A percentile compares a stretch with the other conserved stretches of the same genome.
Evolutionary conservation across 345 rosid genomes (phyloP).

Genomic region (Citrus australasica): DNA sequence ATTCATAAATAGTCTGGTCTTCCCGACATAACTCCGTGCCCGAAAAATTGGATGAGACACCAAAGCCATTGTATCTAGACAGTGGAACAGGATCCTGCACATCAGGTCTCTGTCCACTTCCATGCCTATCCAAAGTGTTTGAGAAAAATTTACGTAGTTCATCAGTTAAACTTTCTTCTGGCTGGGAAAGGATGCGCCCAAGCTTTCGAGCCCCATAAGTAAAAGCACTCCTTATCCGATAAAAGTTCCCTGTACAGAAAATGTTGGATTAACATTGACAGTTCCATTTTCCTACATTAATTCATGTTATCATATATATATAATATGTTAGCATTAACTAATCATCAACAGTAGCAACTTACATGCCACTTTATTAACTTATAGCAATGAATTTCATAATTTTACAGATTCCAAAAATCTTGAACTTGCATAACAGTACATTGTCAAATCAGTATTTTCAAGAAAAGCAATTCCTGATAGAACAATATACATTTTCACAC

Average conservation of each 20-base stretch:
- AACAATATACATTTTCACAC: neutral
- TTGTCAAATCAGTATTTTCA: neutral
- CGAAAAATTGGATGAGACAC: constrained; percentile 24
- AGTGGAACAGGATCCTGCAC: constrained; percentile 52
- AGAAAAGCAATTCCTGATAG: neutral
- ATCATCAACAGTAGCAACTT: neutral
- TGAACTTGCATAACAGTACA: neutral
- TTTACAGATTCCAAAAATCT: neutral
- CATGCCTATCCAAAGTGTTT: constrained; percentile 72
- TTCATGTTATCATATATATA: neutral
- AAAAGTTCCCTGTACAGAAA: constrained; percentile 57
- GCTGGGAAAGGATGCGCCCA: constrained; percentile 52
- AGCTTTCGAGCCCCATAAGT: constrained; percentile 87
- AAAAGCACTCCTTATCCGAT: constrained; percentile 86
- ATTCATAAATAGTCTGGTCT: constrained; percentile 34
- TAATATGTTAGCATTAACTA: constrained; percentile 1
- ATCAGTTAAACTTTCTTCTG: constrained; percentile 44
- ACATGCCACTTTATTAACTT: neutral
- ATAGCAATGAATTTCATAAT: neutral
- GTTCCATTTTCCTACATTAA: too few species aligned
- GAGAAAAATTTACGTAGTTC: constrained; percentile 72
- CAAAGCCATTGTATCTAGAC: constrained; percentile 36
- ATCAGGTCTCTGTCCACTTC: constrained; percentile 80
- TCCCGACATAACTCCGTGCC: constrained; percentile 42
- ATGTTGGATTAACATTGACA: constrained; percentile 8